These are phyloP conservation scores for Suillus alpinus DNA, from an alignment of 768 basidiomycete genomes.

Conservation along the genomic window DNA sequence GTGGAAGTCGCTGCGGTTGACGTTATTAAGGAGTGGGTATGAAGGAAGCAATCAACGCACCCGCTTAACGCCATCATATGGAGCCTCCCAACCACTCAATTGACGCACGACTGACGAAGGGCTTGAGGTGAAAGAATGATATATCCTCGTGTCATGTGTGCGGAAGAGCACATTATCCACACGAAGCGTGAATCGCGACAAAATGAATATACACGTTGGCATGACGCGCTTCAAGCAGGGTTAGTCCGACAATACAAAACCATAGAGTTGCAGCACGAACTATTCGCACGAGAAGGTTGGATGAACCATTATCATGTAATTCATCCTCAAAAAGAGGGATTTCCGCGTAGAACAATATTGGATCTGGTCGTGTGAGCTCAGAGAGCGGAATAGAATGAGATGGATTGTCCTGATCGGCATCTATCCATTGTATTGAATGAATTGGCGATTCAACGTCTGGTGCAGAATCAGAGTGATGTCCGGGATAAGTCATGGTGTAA, in stretches of 20 bases:
- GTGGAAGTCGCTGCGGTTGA: constrained; percentile 56
- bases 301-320: constrained; percentile 94
- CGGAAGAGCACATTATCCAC: constrained; percentile 96
- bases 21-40: not conserved
- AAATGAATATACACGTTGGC: constrained; percentile 91
- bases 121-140: constrained; percentile 70
- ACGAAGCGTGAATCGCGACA: constrained; percentile 87
- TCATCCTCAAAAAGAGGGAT: constrained; percentile 95
- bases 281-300: constrained; percentile 78
- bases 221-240: constrained; percentile 75
- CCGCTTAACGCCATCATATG: constrained; percentile 75
- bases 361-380: constrained; percentile 85
- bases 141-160: constrained; percentile 83
- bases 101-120: constrained; percentile 74
- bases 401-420: constrained; percentile 54
- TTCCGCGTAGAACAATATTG: constrained; percentile 97
- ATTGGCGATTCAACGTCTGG: constrained; percentile 8
- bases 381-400: constrained; percentile 75
- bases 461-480: constrained; percentile 37
- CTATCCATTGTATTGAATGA: constrained; percentile 39
- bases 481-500: constrained; percentile 86
- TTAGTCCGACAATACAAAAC: not conserved
- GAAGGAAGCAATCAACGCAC: constrained; percentile 39
- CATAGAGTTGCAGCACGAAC: constrained; percentile 45
- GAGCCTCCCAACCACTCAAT: constrained; percentile 86